Evolutionary conservation across 2,329 filamentous ascomycete genomes (phyloP).

Genomic region (Ascochyta clinopodiicola): DNA sequence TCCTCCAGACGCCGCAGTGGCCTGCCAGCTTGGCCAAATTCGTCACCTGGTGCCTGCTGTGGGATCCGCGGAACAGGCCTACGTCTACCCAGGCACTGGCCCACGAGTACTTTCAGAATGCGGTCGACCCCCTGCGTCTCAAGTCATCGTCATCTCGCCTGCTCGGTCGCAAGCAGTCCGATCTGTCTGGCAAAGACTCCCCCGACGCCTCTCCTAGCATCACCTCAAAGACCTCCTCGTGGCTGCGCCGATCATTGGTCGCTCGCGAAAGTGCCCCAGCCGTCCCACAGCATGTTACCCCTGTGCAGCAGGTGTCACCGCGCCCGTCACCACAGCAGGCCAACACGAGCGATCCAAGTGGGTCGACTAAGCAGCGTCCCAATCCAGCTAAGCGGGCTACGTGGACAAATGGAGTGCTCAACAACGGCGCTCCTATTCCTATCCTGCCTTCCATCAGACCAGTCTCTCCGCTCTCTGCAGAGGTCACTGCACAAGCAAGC

Average conservation of each 20-base stretch:
- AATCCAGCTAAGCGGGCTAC: constrained; percentile 82
- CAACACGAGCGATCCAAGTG: constrained; percentile 52
- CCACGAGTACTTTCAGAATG: constrained; percentile 93
- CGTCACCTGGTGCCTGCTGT: constrained; percentile 98
- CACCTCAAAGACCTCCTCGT: constrained; percentile 81
- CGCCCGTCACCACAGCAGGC: constrained; percentile 53
- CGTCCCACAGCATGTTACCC: constrained; percentile 53
- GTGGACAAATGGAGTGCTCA: constrained; percentile 81
- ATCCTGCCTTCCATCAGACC: constrained; percentile 94
- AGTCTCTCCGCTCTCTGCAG: constrained; percentile 94
- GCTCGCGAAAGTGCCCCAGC: constrained; percentile 73
- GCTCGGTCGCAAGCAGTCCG: constrained; percentile 88
- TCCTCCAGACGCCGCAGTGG: constrained; percentile 90
- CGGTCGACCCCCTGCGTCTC: constrained; percentile 88
- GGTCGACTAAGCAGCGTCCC: constrained; percentile 60
- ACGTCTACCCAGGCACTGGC: constrained; percentile 93
- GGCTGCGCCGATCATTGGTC: constrained; percentile 96
- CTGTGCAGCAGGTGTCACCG: constrained; percentile 51
- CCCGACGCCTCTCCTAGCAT: constrained; percentile 65
- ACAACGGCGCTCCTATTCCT: constrained; percentile 86
- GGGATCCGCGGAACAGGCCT: constrained; percentile 91
- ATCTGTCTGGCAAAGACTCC: constrained; percentile 69
- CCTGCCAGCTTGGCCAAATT: constrained; percentile 86
- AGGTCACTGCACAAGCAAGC: constrained; percentile 87
- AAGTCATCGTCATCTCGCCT: constrained; percentile 87